Evolutionary conservation across 208 protist species (phyloP), one percentile per base, ranked within the genome.

Genomic region (Trypanosoma boissoni): DNA sequence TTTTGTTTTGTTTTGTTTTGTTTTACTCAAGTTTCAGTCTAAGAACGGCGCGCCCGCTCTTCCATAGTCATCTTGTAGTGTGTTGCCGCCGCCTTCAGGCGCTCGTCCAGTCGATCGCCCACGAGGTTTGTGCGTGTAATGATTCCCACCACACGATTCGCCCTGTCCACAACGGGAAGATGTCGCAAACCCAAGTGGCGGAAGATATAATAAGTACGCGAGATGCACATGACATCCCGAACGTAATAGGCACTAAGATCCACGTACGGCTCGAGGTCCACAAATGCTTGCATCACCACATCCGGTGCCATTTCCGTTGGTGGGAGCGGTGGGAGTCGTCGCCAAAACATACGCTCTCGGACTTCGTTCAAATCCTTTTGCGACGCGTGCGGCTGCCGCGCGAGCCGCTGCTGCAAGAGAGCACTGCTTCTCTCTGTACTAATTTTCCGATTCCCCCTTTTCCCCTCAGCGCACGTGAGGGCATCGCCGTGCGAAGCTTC

Each of bases 111-210:
- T 16, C 76, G 70, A 55, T 90, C 78, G 12, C 66, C 76, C 5
- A 86, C 67, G 37, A 93, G 73, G 56, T 86, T 86, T 39, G 79
- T 81, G 20, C 90, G 67, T 2, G 90, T 88, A 28, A 96, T 63
- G 18, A 96, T 89, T 23, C 90, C 90, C 3, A 88, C 65, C 2
- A 96, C 75, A 39, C 52, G 63, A 46, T 80, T 27, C n/a, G 59
- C 58, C n/a, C 63, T 43, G 58, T 91, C 64, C 12, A 92, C 65
- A 52, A 96, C 84, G 10, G 83, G 73, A 32, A 96, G 58, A 44
- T 93, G 90, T 18, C 90, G 80, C 44, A 96, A 73, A 1, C 82
- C 86, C 32, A 94, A 61, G 37, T 75, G 76, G 12, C 83, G 71
- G 46, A 94, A 94, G 21, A 92, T 67, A 49, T 70, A 74, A 62